These are phyloP conservation scores for Vanrija pseudolonga DNA, from an alignment of 1,284 basidiomycete genomes.

Conservation along the genomic window DNA sequence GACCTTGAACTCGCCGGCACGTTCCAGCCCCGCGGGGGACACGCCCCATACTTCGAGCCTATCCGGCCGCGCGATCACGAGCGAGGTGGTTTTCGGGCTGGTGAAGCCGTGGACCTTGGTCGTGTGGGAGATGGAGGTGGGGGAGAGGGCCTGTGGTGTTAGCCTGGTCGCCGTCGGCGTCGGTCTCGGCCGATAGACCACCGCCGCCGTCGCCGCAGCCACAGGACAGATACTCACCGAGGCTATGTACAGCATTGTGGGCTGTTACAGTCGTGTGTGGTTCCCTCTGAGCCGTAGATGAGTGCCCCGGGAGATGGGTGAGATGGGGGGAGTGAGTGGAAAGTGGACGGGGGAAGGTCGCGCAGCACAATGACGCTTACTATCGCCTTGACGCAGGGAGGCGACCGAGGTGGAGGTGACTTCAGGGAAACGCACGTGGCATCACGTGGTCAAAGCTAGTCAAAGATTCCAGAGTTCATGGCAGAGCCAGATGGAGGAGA, in stretches of 20 bases:
- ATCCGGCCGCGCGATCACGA: conserved; percentile 44
- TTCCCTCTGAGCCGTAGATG: no score
- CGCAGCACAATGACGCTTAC: no score
- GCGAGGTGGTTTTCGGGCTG: conserved; percentile 20
- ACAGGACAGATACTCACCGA: conserved; percentile 25
- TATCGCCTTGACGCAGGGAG: no score
- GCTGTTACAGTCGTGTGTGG: neutral
- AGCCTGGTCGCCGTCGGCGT: no score
- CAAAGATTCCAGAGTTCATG: no score
- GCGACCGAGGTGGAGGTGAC: neutral
- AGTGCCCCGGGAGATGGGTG: neutral
- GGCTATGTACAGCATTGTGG: conserved; percentile 39
- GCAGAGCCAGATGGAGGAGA: no score
- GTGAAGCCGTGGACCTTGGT: conserved; percentile 32
- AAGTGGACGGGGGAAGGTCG: no score
- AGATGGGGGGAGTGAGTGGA: neutral
- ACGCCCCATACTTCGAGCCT: conserved; percentile 45
- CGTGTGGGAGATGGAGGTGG: conserved; percentile 44
- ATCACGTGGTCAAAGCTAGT: conserved; percentile 1
- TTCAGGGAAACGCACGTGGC: neutral
- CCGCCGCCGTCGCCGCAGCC: no score
- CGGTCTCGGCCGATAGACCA: no score
- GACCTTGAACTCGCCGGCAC: conserved; percentile 27
- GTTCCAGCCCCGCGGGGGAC: conserved; percentile 27
- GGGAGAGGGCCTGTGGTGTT: conserved; percentile 41